Evolutionary conservation across 495 filamentous ascomycete genomes (phyloP).

Genomic region (Aspergillus olivimuriae): DNA sequence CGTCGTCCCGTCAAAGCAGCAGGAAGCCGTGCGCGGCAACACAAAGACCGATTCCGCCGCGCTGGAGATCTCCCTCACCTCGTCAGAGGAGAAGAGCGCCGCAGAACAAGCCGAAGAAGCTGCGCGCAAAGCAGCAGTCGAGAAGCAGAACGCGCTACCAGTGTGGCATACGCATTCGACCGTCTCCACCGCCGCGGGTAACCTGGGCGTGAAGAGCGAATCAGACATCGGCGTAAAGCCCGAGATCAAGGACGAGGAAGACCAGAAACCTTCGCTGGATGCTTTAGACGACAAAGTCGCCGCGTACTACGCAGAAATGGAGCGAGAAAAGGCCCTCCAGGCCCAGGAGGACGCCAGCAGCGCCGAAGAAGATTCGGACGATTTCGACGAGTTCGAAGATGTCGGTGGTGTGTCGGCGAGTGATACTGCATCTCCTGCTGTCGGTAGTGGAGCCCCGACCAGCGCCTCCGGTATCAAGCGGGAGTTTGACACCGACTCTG

Average conservation of each 20-base stretch:
- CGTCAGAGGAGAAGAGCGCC: constrained; percentile 64
- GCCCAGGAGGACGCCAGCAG: constrained; percentile 40
- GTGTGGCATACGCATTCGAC: constrained; percentile 87
- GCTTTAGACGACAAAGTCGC: constrained; percentile 44
- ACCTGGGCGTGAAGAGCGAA: constrained; percentile 28
- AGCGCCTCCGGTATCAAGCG: constrained; percentile 36
- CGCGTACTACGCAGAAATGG: constrained; percentile 48
- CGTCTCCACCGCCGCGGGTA: constrained; percentile 41
- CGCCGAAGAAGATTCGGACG: constrained; percentile 43
- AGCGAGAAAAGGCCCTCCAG: constrained; percentile 42
- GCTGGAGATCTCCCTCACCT: constrained; percentile 73
- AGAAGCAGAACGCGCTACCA: constrained; percentile 79
- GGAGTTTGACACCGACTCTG: constrained; percentile 35
- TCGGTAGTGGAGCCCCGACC: constrained; percentile 21
- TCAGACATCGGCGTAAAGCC: constrained; percentile 32
- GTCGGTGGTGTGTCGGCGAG: constrained; percentile 38
- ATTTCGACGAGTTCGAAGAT: constrained; percentile 46
- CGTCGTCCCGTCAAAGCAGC: constrained; percentile 38
- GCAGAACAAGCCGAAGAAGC: constrained; percentile 68
- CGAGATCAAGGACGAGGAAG: constrained; percentile 47
- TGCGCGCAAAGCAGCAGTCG: constrained; percentile 64
- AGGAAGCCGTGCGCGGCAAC: constrained; percentile 66
- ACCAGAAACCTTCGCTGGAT: constrained; percentile 43
- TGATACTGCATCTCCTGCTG: constrained; percentile 31
- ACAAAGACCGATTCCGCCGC: constrained; percentile 59